Evolutionary conservation across 2,329 filamentous ascomycete species (phyloP), one percentile per base, ranked within the genome.

Genomic region (Neonectria punicea): DNA sequence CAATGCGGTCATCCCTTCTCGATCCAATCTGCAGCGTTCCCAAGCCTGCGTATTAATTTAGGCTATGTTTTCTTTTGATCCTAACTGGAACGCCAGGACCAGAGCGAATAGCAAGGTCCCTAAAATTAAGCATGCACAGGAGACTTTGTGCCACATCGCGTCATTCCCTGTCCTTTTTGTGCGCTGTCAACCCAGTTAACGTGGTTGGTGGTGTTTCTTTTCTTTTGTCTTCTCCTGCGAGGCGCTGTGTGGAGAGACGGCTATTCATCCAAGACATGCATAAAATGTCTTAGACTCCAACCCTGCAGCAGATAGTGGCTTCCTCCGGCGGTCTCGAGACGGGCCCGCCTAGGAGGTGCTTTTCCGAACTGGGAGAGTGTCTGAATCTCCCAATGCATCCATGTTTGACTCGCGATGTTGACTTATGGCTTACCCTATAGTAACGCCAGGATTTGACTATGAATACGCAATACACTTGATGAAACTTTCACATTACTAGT

Each of bases 51-150:
- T 25, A 6, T 25, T 25, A 25, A 30, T 30, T 30, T 44, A 51
- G 43, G 32, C 14, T 46, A 47, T 47, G 16, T 53, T 61, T 65
- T 53, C 53, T 65, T 65, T 65, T 54, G 57, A 25, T 47, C 30
- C 18, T 34, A 41, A 28, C 30, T 43, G 18, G 49, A 51, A 14
- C n/a, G 46, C 20, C 20, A 41, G 20, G 22, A 7, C 14, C 46
- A 13, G 43, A 22, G 60, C 25, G 41, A 58, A 47, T 58, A 13
- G 25, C 10, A 57, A n/a, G 10, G 8, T 20, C 8, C 16, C n/a
- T 44, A 25, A 51, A 36, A n/a, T 49, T 18, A 51, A 39, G 20
- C 34, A 14, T 53, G 39, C 11, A 32, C 47, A 32, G 18, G 43
- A 49, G 39, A 18, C 32, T 46, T 49, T 13, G 39, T 58, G 22